Percentiles rank a stretch among this genome's conserved stretches.
Evolutionary conservation across 768 basidiomycete species (phyloP).

Genomic region (Roridomyces roridus): DNA sequence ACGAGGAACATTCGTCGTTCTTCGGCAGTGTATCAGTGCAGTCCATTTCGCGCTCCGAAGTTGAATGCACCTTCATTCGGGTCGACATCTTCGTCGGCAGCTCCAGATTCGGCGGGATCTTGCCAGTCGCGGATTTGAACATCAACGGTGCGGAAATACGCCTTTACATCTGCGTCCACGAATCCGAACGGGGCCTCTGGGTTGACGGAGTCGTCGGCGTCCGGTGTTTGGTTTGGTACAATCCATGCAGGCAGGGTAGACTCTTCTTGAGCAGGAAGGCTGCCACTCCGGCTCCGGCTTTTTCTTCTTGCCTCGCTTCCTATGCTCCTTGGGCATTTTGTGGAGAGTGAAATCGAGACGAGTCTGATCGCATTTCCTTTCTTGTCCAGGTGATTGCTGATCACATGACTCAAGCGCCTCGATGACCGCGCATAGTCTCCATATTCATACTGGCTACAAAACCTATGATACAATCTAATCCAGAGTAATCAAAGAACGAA

Average conservation of each 20-base stretch:
- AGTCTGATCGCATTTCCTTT: too few species aligned
- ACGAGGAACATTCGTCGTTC: slow-evolving; percentile 80
- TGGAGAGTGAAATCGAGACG: too few species aligned
- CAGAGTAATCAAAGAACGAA: slow-evolving; percentile 16
- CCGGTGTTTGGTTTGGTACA: slow-evolving; percentile 46
- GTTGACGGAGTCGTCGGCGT: slow-evolving; percentile 46
- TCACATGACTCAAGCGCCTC: too few species aligned
- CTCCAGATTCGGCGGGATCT: slow-evolving; percentile 48
- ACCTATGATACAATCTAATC: neutral
- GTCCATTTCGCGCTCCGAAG: slow-evolving; percentile 21
- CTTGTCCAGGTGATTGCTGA: too few species aligned
- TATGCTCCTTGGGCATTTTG: slow-evolving; percentile 75
- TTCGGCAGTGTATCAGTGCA: slow-evolving; percentile 32
- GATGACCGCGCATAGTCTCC: slow-evolving; percentile 8
- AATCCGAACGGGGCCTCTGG: slow-evolving; percentile 87
- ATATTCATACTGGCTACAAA: neutral
- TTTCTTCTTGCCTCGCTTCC: slow-evolving; percentile 80
- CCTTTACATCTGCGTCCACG: slow-evolving; percentile 88
- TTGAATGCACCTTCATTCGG: slow-evolving; percentile 70
- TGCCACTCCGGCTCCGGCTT: slow-evolving; percentile 48
- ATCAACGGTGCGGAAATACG: slow-evolving; percentile 91
- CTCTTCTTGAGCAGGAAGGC: slow-evolving; percentile 14
- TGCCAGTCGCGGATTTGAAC: slow-evolving; percentile 90
- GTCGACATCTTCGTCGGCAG: slow-evolving; percentile 58
- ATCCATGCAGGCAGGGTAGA: slow-evolving; percentile 75